A percentile compares a stretch with the other conserved stretches of the same genome.
phyloP scores from a whole-genome alignment of 805 yeast genomes.

The Candida ortonii region DNA sequence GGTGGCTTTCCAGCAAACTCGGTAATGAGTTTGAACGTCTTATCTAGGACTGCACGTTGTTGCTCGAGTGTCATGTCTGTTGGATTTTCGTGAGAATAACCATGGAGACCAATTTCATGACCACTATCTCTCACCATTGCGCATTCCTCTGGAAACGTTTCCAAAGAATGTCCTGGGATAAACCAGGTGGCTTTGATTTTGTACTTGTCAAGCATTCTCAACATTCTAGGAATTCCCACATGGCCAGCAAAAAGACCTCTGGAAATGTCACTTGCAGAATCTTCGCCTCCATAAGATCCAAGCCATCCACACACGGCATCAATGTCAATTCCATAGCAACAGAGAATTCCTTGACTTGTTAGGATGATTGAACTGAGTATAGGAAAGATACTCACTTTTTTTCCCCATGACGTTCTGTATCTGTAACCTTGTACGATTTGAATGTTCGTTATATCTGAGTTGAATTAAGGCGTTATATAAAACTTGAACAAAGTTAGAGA shows the following conservation, averaged over 20 bases:
- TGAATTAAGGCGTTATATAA: too few species aligned
- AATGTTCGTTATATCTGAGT: too few species aligned
- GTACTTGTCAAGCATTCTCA: slow-evolving; percentile 34
- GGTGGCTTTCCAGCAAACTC: slow-evolving; percentile 37
- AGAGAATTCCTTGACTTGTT: slow-evolving; percentile 32
- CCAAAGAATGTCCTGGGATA: slow-evolving; percentile 38
- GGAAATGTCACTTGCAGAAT: slow-evolving; percentile 35
- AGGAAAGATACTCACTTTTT: too few species aligned
- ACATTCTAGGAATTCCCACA: slow-evolving; percentile 35
- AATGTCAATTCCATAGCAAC: slow-evolving; percentile 37
- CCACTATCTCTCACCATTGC: slow-evolving; percentile 35
- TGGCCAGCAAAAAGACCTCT: slow-evolving; percentile 38
- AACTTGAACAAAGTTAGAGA: too few species aligned
- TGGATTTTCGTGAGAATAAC: slow-evolving; percentile 38
- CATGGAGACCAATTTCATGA: slow-evolving; percentile 38
- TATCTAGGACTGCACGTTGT: slow-evolving; percentile 34
- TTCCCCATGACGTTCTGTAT: too few species aligned
- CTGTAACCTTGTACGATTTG: too few species aligned
- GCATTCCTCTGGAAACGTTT: slow-evolving; percentile 37
- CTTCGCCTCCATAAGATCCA: slow-evolving; percentile 38
- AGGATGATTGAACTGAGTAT: too few species aligned
- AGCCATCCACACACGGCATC: slow-evolving; percentile 40
- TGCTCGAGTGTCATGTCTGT: slow-evolving; percentile 36
- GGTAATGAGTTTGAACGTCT: slow-evolving; percentile 32
- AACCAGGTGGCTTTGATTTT: slow-evolving; percentile 38